Base-by-base conservation (phyloP, 371 early-diverging fungal genomes). In the Apophysomyces ossiformis region DNA sequence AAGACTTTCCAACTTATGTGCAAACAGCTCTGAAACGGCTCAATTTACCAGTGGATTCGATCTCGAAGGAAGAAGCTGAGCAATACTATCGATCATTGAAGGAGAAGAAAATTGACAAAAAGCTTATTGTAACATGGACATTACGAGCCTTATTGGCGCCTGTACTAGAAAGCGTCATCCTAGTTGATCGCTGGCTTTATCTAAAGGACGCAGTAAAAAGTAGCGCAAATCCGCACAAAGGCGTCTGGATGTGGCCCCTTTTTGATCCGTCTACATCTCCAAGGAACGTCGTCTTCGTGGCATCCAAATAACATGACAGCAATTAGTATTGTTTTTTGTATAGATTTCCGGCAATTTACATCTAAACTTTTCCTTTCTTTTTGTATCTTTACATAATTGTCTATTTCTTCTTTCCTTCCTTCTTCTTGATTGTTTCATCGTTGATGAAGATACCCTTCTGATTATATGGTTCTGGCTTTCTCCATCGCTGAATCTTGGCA, bases 371-470 rank as follows among this genome's bases (percentile, higher is more conserved):
- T 59, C 35, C 54, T 47, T 61, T 61, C 8, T 41, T 58, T 45
- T 60, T 63, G 12, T 13, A 13, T 13, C 46, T n/a, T 21, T 7
- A 21, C n/a, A 21, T 18, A 21, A 6, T 50, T 65, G 57, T 76
- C 76, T 92, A 95, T 85, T 95, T 95, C 86, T 94, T 95, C 85
- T 96, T 96, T 73, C 91, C 92, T 60, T 90, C 93, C 92, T 97
- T 98, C 89, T 96, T 95, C 76, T 89, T 92, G 76, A 98, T 97
- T 5, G 96, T 96, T 84, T 99, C 97, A 71, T 96, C 96, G 54
- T 93, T 92, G 57, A 99, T 92, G 80, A 97, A 99, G 63, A 98
- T 94, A 69, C 99, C 99, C 89, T 99, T 99, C 75, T 95, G 96
- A 76, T 99, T 99, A 73, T 98, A 99, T 58, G 99, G 98, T 85